A percentile compares a stretch with the other conserved stretches of the same genome.
phyloP scores from a whole-genome alignment of 2,329 filamentous ascomycete species.

The Diaporthe sp. region DNA sequence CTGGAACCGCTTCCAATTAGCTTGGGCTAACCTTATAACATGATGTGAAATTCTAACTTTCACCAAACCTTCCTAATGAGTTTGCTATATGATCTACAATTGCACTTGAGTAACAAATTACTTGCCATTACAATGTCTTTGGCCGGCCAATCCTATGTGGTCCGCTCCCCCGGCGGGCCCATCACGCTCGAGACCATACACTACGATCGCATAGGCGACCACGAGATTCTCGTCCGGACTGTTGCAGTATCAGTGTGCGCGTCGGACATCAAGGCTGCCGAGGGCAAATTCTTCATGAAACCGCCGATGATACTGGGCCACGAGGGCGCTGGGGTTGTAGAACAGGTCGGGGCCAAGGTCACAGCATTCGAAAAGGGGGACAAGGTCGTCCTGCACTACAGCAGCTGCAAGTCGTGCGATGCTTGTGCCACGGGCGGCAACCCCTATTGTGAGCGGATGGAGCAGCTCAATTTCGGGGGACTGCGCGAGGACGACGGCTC shows the following conservation, averaged over 20 bases:
- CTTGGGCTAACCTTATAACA: not conserved
- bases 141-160: constrained; percentile 32
- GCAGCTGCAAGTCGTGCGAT: constrained; percentile 31
- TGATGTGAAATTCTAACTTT: not conserved
- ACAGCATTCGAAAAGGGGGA: constrained; percentile 40
- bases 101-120: not conserved
- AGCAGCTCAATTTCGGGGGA: constrained; percentile 28
- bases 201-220: constrained; percentile 20
- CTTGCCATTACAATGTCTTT: constrained; percentile 8
- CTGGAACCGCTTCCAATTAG: not conserved
- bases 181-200: constrained; percentile 20
- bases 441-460: constrained; percentile 28
- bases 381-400: constrained; percentile 38
- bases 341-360: constrained; percentile 39
- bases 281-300: constrained; percentile 31
- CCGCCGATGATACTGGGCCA: constrained; percentile 38
- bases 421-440: constrained; percentile 12
- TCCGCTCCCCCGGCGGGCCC: constrained; percentile 12
- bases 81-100: not conserved
- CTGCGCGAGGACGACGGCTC: constrained; percentile 18
- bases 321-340: constrained; percentile 41
- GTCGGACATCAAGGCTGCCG: constrained; percentile 32
- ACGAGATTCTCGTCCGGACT: constrained; percentile 32
- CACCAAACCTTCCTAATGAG: not conserved
- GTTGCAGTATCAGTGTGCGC: constrained; percentile 33